Evolutionary conservation across 1,284 basidiomycete genomes (phyloP).

Genomic region (Rhizoctonia solani): DNA sequence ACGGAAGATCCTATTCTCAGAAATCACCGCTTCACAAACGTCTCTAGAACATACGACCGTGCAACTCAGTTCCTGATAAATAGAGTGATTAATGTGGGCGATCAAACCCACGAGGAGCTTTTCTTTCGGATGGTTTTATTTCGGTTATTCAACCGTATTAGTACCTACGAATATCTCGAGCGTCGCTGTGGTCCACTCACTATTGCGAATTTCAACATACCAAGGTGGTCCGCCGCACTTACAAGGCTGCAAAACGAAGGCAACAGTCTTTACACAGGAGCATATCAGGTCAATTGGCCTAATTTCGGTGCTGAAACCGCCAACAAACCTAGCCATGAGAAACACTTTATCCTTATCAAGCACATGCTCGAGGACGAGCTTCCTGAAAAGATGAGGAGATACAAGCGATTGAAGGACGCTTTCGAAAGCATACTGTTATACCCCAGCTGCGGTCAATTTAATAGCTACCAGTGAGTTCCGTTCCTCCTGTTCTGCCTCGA

Average conservation of each 20-base stretch:
- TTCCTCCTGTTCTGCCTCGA: not conserved
- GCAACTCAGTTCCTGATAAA: conserved; percentile 61
- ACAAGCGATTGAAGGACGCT: conserved; percentile 57
- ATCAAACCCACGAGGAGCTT: conserved; percentile 57
- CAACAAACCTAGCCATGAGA: conserved; percentile 50
- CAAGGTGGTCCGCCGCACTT: conserved; percentile 55
- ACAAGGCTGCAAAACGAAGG: conserved; percentile 46
- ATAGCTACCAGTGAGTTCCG: conserved; percentile 48
- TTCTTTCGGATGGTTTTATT: conserved; percentile 65
- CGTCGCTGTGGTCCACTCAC: conserved; percentile 55
- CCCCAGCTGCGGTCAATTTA: conserved; percentile 64
- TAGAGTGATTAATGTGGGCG: conserved; percentile 64
- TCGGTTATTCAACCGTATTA: conserved; percentile 61
- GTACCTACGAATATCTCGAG: conserved; percentile 62
- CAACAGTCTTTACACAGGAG: conserved; percentile 59
- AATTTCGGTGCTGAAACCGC: conserved; percentile 48
- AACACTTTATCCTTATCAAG: conserved; percentile 61
- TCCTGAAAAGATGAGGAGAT: conserved; percentile 49
- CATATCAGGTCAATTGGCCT: conserved; percentile 66
- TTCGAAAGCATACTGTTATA: conserved; percentile 59
- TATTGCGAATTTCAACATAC: conserved; percentile 55
- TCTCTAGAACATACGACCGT: conserved; percentile 63
- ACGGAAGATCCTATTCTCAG: conserved; percentile 57
- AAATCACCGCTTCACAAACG: conserved; percentile 61
- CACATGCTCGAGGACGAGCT: conserved; percentile 57